phyloP scores from a whole-genome alignment of 1,284 basidiomycete species.

The Caloboletus firmus region DNA sequence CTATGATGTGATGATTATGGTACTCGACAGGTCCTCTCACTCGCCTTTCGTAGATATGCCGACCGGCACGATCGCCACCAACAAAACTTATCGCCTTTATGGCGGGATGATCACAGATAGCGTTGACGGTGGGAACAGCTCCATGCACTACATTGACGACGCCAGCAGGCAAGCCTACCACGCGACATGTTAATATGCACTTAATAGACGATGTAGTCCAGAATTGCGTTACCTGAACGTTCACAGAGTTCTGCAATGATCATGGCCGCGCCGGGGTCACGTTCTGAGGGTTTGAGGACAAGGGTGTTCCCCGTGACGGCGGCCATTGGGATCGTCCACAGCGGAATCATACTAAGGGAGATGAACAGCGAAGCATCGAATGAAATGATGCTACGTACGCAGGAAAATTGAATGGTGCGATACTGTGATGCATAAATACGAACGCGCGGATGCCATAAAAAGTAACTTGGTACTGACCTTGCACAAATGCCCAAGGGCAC shows the following conservation, averaged over 20 bases:
- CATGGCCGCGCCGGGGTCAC: constrained; percentile 96
- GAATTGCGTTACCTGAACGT: constrained; percentile 62
- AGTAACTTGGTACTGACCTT: constrained; percentile 42
- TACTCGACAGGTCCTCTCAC: constrained; percentile 11
- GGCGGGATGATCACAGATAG: constrained; percentile 87
- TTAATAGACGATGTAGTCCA: background rate
- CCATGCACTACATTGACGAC: constrained; percentile 92
- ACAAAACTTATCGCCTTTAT: constrained; percentile 98
- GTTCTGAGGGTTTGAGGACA: constrained; percentile 93
- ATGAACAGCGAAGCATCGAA: constrained; percentile 10
- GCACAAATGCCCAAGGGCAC: constrained; percentile 80
- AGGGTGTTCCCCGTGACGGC: constrained; percentile 93
- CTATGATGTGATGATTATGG: background rate
- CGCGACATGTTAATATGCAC: constrained; percentile 25
- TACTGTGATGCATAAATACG: constrained; percentile 44
- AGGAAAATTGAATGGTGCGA: constrained; percentile 93
- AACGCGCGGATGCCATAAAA: constrained; percentile 3
- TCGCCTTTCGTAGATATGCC: constrained; percentile 89
- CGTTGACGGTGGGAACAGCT: constrained; percentile 85
- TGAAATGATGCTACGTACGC: constrained; percentile 53
- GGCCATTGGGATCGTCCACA: constrained; percentile 93
- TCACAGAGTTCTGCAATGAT: constrained; percentile 95
- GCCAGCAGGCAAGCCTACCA: constrained; percentile 67
- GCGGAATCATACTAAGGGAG: constrained; percentile 82
- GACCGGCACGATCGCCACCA: constrained; percentile 92